Percentiles rank a stretch among this genome's conserved stretches.
phyloP scores from a whole-genome alignment of 306 rosid species.

The Dalbergia cultrata region DNA sequence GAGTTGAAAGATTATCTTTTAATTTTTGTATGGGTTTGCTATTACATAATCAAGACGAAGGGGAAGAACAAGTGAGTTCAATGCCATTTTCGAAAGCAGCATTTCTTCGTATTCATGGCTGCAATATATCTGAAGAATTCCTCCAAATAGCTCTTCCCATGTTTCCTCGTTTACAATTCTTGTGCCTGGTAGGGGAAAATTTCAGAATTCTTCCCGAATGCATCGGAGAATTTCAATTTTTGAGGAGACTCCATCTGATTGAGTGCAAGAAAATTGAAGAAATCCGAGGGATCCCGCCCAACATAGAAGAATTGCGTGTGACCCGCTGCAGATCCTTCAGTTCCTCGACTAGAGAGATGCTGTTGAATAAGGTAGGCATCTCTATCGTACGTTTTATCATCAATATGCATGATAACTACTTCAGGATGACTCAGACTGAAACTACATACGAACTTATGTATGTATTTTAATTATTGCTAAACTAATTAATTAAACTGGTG shows the following conservation, averaged over 20 bases:
- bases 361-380: neutral
- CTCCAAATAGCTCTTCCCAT: neutral
- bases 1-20: neutral
- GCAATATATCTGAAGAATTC: neutral
- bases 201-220: neutral
- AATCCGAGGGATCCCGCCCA: constrained; percentile 22
- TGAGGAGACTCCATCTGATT: neutral
- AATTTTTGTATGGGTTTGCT: neutral
- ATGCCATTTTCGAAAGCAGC: neutral
- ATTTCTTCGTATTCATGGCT: neutral
- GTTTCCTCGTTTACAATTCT: neutral
- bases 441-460: no score
- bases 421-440: no score
- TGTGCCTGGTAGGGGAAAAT: neutral
- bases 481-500: neutral
- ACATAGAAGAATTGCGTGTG: neutral
- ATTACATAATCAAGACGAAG: neutral
- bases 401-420: no score
- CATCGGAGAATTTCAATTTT: neutral
- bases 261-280: neutral
- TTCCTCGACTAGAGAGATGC: neutral
- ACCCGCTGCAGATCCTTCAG: neutral
- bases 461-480: no score
- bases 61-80: neutral
- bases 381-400: neutral